Conservation (phyloP, 257 asterid species). For the Solanum chaucha region DNA sequence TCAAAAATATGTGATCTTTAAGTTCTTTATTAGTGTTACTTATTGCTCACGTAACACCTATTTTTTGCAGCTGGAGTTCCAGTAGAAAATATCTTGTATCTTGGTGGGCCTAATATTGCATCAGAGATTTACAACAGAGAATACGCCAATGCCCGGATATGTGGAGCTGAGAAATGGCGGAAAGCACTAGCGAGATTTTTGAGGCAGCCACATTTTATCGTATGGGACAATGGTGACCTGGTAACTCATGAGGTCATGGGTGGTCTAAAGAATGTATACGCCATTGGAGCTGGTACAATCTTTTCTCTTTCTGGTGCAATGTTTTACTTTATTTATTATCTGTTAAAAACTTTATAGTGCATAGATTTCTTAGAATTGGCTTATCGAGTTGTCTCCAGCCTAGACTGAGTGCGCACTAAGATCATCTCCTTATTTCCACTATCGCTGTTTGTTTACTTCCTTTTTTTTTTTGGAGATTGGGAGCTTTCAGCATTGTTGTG, state of each 20-base stretch:
- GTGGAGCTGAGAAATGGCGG: constrained; percentile 92
- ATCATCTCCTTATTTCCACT: background rate
- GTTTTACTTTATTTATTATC: background rate
- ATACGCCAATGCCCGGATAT: constrained; percentile 83
- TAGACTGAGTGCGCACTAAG: background rate
- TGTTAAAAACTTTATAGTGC: background rate
- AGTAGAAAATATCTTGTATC: constrained; percentile 75
- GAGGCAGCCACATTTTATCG: constrained; percentile 87
- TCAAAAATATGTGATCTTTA: background rate
- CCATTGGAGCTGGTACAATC: constrained; percentile 75
- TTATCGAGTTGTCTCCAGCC: background rate
- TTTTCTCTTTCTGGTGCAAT: background rate
- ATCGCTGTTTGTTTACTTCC: background rate
- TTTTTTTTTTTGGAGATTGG: background rate
- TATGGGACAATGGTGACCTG: constrained; percentile 86
- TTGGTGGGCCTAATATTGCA: constrained; percentile 93
- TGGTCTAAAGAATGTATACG: constrained; percentile 80
- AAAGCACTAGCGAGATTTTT: constrained; percentile 72
- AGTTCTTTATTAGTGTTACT: background rate
- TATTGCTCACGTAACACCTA: background rate
- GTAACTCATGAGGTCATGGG: constrained; percentile 95
- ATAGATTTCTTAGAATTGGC: background rate
- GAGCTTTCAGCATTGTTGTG: background rate
- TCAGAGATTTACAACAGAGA: constrained; percentile 88
- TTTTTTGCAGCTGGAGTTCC: constrained; percentile 57